Percentiles rank a stretch among this genome's conserved stretches.
phyloP scores from a whole-genome alignment of 306 rosid species.

The Delonix regia region DNA sequence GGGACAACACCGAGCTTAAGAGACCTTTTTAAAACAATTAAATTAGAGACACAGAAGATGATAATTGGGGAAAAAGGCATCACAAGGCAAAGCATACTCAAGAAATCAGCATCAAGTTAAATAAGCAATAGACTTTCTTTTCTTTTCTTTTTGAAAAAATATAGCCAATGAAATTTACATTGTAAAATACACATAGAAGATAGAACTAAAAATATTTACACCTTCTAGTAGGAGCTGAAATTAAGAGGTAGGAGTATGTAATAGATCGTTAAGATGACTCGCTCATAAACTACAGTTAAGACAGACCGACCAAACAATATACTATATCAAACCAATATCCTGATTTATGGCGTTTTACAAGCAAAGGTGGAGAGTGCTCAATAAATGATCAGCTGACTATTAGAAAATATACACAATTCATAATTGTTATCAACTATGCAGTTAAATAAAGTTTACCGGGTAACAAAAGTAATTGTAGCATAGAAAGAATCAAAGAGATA shows the following conservation, averaged over 20 bases:
- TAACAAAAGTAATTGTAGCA: constrained; percentile 18
- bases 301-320: constrained; percentile 26
- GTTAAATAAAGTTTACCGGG: constrained; percentile 9
- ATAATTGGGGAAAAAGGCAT: constrained; percentile 6
- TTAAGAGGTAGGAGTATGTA: constrained; percentile 15
- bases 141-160: background rate
- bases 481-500: background rate
- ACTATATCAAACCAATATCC: constrained; percentile 10
- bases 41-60: constrained; percentile 28
- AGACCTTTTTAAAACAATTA: constrained; percentile 61
- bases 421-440: constrained; percentile 9
- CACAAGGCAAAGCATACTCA: constrained; percentile 19
- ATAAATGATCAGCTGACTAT: constrained; percentile 1
- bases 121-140: constrained; percentile 1
- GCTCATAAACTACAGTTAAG: background rate
- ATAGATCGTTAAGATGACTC: background rate
- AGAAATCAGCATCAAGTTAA: constrained; percentile 24
- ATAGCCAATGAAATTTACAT: constrained; percentile 16
- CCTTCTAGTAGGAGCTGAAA: constrained; percentile 13
- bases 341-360: background rate
- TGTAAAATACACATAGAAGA: background rate
- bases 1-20: constrained; percentile 93
- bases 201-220: constrained; percentile 2
- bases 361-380: background rate
- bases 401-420: constrained; percentile 9